Evolutionary conservation across 2,329 filamentous ascomycete species (phyloP).

Genomic region (Orbilia blumenaviensis): DNA sequence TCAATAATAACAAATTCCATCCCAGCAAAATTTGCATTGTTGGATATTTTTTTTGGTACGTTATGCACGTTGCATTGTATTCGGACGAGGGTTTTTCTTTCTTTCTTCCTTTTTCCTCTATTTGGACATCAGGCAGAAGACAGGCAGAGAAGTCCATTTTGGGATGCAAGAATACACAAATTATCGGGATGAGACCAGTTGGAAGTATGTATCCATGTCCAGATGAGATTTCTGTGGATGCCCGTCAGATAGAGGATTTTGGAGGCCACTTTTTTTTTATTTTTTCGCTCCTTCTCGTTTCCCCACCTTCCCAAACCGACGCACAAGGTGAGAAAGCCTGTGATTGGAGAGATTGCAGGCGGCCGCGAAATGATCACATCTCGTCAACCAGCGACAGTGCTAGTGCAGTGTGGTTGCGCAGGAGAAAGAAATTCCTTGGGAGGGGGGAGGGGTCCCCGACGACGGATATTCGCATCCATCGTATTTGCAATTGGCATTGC

Average conservation of each 20-base stretch:
- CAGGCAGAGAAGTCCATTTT: neutral
- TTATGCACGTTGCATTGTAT: neutral
- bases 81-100: constrained; percentile 15
- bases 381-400: neutral
- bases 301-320: constrained; percentile 49
- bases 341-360: constrained; percentile 22
- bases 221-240: constrained; percentile 10
- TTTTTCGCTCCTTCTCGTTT: neutral
- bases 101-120: no score
- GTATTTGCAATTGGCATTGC: neutral
- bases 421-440: no score
- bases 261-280: neutral
- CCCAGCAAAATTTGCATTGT: constrained; percentile 16
- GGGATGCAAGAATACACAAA: constrained; percentile 1
- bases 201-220: constrained; percentile 10
- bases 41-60: neutral
- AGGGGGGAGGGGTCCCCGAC: no score
- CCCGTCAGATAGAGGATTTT: constrained; percentile 2
- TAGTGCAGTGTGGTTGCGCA: neutral
- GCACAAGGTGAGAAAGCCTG: constrained; percentile 24
- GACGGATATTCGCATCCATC: constrained; percentile 5
- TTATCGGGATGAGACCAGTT: constrained; percentile 6
- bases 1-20: constrained; percentile 43
- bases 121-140: constrained; percentile 19
- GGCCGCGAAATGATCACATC: constrained; percentile 29